Percentiles rank a stretch among this genome's conserved stretches.
phyloP scores from a whole-genome alignment of 805 yeast species.

The Schwanniomyces polymorphus region DNA sequence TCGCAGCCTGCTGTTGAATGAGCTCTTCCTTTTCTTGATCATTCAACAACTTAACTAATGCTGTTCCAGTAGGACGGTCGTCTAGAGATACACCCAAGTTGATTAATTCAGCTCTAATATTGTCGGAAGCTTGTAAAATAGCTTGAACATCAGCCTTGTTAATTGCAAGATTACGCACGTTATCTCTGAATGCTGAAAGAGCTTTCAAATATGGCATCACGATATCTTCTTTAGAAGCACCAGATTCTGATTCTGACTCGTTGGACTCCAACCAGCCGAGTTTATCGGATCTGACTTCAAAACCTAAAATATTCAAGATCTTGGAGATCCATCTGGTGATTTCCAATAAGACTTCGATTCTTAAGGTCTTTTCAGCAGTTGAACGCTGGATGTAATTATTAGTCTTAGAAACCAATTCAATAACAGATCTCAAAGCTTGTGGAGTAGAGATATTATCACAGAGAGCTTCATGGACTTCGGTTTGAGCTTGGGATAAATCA shows the following conservation, averaged over 20 bases:
- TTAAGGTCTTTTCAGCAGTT: slow-evolving; percentile 41
- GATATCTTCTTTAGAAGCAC: slow-evolving; percentile 54
- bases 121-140: slow-evolving; percentile 71
- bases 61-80: slow-evolving; percentile 80
- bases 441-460: slow-evolving; percentile 89
- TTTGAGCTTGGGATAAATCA: slow-evolving; percentile 52
- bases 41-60: slow-evolving; percentile 79
- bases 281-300: slow-evolving; percentile 63
- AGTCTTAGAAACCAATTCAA: slow-evolving; percentile 66
- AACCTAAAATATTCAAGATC: slow-evolving; percentile 73
- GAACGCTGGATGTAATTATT: slow-evolving; percentile 67
- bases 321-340: slow-evolving; percentile 69
- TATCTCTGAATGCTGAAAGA: slow-evolving; percentile 78
- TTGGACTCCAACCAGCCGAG: slow-evolving; percentile 74
- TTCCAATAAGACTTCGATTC: slow-evolving; percentile 65
- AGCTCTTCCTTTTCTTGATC: slow-evolving; percentile 68
- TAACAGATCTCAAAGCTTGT: slow-evolving; percentile 60
- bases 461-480: slow-evolving; percentile 70
- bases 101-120: slow-evolving; percentile 68
- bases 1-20: slow-evolving; percentile 58
- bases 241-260: slow-evolving; percentile 13
- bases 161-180: slow-evolving; percentile 74
- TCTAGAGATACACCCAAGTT: slow-evolving; percentile 82
- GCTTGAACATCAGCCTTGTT: slow-evolving; percentile 48
- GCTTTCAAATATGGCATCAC: slow-evolving; percentile 80